phyloP scores from a whole-genome alignment of 2,329 filamentous ascomycete genomes.

The Neofusicoccum laricinum region DNA sequence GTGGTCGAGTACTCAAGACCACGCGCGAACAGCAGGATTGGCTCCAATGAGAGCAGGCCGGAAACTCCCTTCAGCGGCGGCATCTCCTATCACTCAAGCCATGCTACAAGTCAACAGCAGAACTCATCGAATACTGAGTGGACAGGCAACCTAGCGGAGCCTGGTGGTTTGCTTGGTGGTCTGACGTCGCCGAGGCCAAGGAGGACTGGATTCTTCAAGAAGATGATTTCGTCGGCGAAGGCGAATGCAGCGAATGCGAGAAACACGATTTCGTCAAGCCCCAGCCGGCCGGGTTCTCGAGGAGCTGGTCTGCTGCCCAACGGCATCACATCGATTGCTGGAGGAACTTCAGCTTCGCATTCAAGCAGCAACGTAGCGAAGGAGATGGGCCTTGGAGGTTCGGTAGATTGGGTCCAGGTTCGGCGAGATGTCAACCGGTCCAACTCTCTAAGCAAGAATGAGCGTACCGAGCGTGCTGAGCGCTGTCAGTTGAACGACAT shows the following conservation, averaged over 20 bases:
- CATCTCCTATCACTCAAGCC: conserved; percentile 88
- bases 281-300: conserved; percentile 41
- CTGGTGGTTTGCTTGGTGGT: conserved; percentile 70
- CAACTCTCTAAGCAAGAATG: conserved; percentile 86
- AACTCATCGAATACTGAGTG: conserved; percentile 57
- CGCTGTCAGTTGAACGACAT: conserved; percentile 94
- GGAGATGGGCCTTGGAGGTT: conserved; percentile 62
- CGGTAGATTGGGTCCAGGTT: conserved; percentile 93
- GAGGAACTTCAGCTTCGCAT: conserved; percentile 37
- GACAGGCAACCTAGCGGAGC: conserved; percentile 59
- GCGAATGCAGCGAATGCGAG: conserved; percentile 87
- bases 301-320: conserved; percentile 39
- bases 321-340: conserved; percentile 54
- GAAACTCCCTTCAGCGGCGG: conserved; percentile 62
- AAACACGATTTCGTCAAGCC: conserved; percentile 67
- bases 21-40: conserved; percentile 28
- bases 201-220: conserved; percentile 90
- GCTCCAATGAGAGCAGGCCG: conserved; percentile 42
- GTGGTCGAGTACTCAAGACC: conserved; percentile 54
- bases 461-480: conserved; percentile 79
- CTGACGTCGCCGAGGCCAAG: conserved; percentile 70
- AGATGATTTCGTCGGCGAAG: conserved; percentile 90
- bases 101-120: conserved; percentile 56
- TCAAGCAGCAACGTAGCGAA: conserved; percentile 46
- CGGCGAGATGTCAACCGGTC: conserved; percentile 93